These are phyloP conservation scores for Brachypodium distachyon DNA, from an alignment of 202 grass and related monocot species.

Conservation along the genomic window DNA sequence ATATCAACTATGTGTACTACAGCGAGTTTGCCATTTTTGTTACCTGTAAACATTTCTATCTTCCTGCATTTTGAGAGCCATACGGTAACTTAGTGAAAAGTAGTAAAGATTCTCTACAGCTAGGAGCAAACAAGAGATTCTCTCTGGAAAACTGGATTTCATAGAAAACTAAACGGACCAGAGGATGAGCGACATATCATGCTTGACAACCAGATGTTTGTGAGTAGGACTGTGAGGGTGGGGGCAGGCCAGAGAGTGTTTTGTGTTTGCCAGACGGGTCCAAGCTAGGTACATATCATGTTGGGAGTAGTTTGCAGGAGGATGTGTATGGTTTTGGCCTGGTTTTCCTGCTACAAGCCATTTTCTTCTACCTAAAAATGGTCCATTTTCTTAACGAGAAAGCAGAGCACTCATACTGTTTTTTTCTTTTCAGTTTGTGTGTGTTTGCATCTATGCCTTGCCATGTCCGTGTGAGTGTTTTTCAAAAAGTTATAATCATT, in stretches of 20 bases:
- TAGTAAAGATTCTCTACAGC: not conserved
- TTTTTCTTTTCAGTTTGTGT: not conserved
- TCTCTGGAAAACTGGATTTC: not conserved
- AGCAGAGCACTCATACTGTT: no score
- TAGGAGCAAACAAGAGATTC: not conserved
- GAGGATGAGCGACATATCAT: not conserved
- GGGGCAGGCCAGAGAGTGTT: not conserved
- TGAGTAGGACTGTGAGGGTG: not conserved
- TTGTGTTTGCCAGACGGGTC: not conserved
- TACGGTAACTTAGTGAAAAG: not conserved
- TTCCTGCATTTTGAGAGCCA: not conserved
- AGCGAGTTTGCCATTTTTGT: not conserved
- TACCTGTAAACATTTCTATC: not conserved
- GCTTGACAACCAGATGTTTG: not conserved
- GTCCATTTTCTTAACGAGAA: not conserved
- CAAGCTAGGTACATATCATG: not conserved
- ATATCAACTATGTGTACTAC: not conserved
- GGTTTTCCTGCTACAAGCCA: no score
- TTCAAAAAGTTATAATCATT: not conserved
- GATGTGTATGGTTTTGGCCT: no score
- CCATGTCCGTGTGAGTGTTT: not conserved
- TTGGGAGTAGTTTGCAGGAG: not conserved
- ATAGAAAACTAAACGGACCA: not conserved
- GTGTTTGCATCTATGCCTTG: not conserved
- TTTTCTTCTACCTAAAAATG: not conserved